Base-by-base conservation (phyloP, 2,329 filamentous ascomycete species). In the Clonostachys rhizophaga region DNA sequence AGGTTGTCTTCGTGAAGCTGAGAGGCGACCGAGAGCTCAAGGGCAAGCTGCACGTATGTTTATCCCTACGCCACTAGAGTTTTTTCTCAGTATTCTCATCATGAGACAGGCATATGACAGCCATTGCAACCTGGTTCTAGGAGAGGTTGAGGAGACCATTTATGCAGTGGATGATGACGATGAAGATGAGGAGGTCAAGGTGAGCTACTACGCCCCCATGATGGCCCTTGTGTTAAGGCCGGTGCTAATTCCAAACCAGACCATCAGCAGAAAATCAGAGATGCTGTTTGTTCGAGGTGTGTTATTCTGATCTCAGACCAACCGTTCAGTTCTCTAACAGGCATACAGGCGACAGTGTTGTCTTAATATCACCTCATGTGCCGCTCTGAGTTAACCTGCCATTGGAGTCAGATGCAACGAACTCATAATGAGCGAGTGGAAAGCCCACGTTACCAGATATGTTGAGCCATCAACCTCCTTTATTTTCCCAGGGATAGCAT, bases 241-340 rank as follows among this genome's bases (percentile, higher is more conserved):
- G 16, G 34, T 33, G 11, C 11, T 16, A 34, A 46, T 24, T 14
- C 18, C 7, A 30, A 16, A 44, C 6, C 53, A 95, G 88, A 96
- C 91, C 13, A 83, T 94, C 52, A 95, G 92, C 72, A 95, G 95
- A 71, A 95, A 96, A 68, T 95, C 91, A 40, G 94, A 97, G 66
- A 99, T 99, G 94, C 74, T 99, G 17, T 99, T 99, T 66, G 92
- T 99, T 49, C 79, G 94, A 88, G 92, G 91, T 92, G 71, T 52
- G 79, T 67, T n/a, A 42, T 9, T 6, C 37, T 11, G n/a, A 10
- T 10, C 24, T 30, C 10, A 30, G 2, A 30, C 5, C 24, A 30
- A 30, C 24, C 24, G 9, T 30, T 30, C 9, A 30, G 3, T 30
- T 30, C 24, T 10, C 24, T 30, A 30, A 30, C 24, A 30, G 24